Conservation (phyloP, 805 yeast species). For the Metschnikowia colocasiae region DNA sequence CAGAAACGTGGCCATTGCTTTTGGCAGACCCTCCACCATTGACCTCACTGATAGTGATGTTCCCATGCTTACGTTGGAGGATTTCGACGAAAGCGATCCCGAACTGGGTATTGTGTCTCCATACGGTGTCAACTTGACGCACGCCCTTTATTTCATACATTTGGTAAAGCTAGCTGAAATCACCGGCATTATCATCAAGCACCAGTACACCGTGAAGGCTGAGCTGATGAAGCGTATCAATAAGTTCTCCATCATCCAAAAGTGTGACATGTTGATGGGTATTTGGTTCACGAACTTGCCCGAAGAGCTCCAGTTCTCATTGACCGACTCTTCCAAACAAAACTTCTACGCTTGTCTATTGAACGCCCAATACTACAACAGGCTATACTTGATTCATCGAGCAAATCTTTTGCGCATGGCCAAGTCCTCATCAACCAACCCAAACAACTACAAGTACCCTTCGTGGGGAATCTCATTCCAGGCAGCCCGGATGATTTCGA, state of each 20-base stretch:
- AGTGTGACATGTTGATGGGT: constrained; percentile 74
- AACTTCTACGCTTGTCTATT: constrained; percentile 55
- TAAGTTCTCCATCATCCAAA: constrained; percentile 48
- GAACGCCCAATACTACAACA: constrained; percentile 67
- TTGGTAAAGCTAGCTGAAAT: constrained; percentile 65
- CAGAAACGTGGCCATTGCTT: constrained; percentile 63
- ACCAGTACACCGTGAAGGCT: constrained; percentile 68
- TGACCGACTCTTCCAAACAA: constrained; percentile 51
- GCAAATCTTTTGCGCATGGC: constrained; percentile 58
- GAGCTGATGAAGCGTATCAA: constrained; percentile 47
- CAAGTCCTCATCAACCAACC: constrained; percentile 35
- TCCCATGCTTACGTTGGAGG: constrained; percentile 64
- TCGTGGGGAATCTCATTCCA: constrained; percentile 82
- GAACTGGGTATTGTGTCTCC: constrained; percentile 34
- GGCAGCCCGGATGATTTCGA: constrained; percentile 72
- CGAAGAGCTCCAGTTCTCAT: constrained; percentile 55
- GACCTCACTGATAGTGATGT: constrained; percentile 74
- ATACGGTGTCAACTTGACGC: constrained; percentile 45
- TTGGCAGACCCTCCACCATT: constrained; percentile 68
- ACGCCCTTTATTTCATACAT: constrained; percentile 58
- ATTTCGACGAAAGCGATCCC: constrained; percentile 54
- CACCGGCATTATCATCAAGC: constrained; percentile 62
- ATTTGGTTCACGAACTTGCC: constrained; percentile 72
- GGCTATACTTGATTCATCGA: constrained; percentile 68
- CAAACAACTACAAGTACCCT: constrained; percentile 51